Conservation (phyloP, 495 filamentous ascomycete species). For the Opeltia flavorubescens region DNA sequence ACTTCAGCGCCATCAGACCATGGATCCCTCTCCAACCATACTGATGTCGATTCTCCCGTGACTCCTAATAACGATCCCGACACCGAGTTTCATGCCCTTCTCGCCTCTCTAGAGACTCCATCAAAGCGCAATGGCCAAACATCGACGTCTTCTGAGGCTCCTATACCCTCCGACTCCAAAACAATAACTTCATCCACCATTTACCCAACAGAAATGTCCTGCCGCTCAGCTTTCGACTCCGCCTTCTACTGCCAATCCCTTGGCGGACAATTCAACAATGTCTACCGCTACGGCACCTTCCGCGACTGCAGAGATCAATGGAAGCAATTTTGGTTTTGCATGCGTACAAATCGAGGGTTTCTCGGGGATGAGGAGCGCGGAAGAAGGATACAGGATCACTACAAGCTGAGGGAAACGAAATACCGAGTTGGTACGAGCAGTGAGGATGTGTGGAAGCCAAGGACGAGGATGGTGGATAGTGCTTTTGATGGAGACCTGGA, state of each 20-base stretch:
- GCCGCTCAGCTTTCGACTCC: constrained; percentile 76
- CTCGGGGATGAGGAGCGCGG: constrained; percentile 32
- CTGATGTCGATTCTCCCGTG: constrained; percentile 17
- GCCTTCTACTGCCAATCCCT: constrained; percentile 93
- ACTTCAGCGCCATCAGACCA: not conserved
- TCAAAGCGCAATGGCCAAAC: constrained; percentile 7
- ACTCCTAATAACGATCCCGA: constrained; percentile 46
- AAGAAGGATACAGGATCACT: constrained; percentile 51
- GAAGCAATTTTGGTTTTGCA: constrained; percentile 91
- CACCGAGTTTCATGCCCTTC: constrained; percentile 44
- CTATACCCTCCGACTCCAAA: constrained; percentile 4
- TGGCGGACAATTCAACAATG: constrained; percentile 70
- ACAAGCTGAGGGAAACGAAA: constrained; percentile 55
- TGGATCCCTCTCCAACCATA: not conserved
- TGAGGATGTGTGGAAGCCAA: constrained; percentile 81
- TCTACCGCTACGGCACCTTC: constrained; percentile 73
- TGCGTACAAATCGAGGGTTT: constrained; percentile 51
- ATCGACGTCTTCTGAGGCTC: not conserved
- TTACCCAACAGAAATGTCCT: constrained; percentile 73
- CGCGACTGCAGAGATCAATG: constrained; percentile 66
- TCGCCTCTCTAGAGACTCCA: constrained; percentile 32
- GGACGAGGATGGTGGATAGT: constrained; percentile 33
- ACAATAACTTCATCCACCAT: constrained; percentile 45
- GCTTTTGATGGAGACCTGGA: constrained; percentile 48
- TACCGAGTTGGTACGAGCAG: constrained; percentile 65